Evolutionary conservation across 2,329 filamentous ascomycete genomes (phyloP).

Genomic region (Geosmithia flava): DNA sequence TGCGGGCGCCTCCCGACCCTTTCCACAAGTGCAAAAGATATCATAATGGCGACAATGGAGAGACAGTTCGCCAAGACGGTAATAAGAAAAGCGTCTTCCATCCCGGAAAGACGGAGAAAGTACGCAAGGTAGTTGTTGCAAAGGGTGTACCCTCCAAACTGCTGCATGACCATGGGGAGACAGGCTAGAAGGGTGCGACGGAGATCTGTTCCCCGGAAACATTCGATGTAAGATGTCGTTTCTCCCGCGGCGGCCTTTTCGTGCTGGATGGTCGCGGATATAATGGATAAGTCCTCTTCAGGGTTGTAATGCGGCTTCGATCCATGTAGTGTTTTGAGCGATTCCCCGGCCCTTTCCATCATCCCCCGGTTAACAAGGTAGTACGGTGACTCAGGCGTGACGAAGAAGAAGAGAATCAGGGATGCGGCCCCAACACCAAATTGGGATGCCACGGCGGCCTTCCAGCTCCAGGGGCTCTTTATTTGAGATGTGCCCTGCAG

Average conservation of each 20-base stretch:
- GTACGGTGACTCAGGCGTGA: constrained; percentile 1
- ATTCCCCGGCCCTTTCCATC: neutral
- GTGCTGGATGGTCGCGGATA: neutral
- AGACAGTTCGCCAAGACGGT: constrained; percentile 31
- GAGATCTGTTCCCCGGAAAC: constrained; percentile 28
- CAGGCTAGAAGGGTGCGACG: constrained; percentile 26
- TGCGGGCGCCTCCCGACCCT: constrained; percentile 25
- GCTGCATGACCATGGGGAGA: constrained; percentile 27
- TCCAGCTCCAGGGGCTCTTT: neutral
- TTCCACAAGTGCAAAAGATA: constrained; percentile 28
- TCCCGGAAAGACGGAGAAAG: constrained; percentile 20
- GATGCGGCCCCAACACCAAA: neutral
- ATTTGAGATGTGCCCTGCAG: neutral
- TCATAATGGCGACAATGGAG: constrained; percentile 27
- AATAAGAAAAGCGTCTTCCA: constrained; percentile 18
- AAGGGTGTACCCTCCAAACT: constrained; percentile 30
- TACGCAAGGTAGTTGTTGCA: constrained; percentile 27
- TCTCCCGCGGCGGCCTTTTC: neutral
- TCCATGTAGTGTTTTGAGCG: neutral
- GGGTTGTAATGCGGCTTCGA: neutral
- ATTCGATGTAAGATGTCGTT: constrained; percentile 19
- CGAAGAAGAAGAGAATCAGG: neutral
- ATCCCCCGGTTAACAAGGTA: neutral
- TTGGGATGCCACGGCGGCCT: neutral
- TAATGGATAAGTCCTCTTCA: neutral